Evolutionary conservation across 371 early-diverging fungal genomes (phyloP).

Genomic region (Encephalitozoon hellem): DNA sequence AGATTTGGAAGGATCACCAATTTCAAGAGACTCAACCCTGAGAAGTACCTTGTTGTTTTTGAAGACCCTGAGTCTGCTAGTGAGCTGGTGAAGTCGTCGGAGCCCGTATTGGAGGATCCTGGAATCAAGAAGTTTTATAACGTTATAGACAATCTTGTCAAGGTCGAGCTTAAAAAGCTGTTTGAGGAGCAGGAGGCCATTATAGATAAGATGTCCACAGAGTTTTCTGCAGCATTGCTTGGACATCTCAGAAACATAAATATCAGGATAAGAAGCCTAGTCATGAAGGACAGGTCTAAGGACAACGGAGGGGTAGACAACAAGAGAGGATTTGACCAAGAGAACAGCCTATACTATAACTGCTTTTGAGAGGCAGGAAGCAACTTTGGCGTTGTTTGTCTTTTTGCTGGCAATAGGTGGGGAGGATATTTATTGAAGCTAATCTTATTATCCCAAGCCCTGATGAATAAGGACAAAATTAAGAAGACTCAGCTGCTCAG

Average conservation of each 20-base stretch:
- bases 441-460: neutral
- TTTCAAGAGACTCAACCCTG: constrained; percentile 17
- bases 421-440: neutral
- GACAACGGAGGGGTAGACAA: neutral
- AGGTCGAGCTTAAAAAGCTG: constrained; percentile 19
- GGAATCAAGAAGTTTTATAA: constrained; percentile 52
- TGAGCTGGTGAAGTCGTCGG: constrained; percentile 3
- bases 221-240: neutral
- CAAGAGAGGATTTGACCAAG: constrained; percentile 13
- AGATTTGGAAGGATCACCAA: constrained; percentile 26
- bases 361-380: neutral
- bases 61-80: constrained; percentile 21
- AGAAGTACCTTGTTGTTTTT: constrained; percentile 43
- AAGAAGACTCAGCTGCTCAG: constrained; percentile 16
- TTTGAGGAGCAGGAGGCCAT: constrained; percentile 36
- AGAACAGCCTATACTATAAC: constrained; percentile 21
- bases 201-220: constrained; percentile 13
- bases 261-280: constrained; percentile 27
- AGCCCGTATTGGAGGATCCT: constrained; percentile 23
- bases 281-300: constrained; percentile 18
- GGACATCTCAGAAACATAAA: constrained; percentile 10
- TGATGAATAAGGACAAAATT: constrained; percentile 3
- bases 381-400: neutral
- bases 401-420: neutral
- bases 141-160: constrained; percentile 10